Base-by-base conservation (phyloP, 768 basidiomycete genomes). In the Leccinum disarticulatum region DNA sequence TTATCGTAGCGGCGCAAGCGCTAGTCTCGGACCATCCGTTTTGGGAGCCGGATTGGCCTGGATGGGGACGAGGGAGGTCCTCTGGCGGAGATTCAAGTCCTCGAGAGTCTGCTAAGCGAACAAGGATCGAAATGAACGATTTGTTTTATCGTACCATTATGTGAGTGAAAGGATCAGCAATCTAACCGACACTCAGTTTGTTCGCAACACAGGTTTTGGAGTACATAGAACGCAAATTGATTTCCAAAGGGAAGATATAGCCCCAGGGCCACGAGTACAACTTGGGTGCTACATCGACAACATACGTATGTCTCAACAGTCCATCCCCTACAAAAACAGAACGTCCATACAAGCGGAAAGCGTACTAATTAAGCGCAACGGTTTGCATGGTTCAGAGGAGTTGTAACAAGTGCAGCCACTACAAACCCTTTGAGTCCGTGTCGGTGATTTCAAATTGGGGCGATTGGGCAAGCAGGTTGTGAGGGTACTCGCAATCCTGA, bases 61-160 rank as follows among this genome's bases (percentile, higher is more conserved):
- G n/a, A n/a, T n/a, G n/a, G n/a, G n/a, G n/a, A n/a, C n/a, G 88
- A 90, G 72, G 88, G 88, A 50, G 88, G 87, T 3, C 87, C 87
- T 28, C 64, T 85, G 28, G 73, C 76, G 56, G 87, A 89, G 67
- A 76, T 85, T 4, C 63, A 67, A 28, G 73, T 76, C 2, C 72
- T 90, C 35, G 70, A 79, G 47, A 61, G 66, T 30, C 60, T 86
- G 19, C 68, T 87, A 36, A 55, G 61, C 33, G 65, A 64, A 28
- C 54, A 65, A 48, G 38, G n/a, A n/a, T n/a, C n/a, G n/a, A n/a
- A n/a, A n/a, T n/a, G n/a, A n/a, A n/a, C n/a, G n/a, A n/a, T n/a
- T n/a, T 46, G n/a, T 46, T 2, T 4, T 10, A 5, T 38, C 15
- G 6, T 17, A 17, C 17, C 3, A 7, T 38, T 38, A 38, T 38